Evolutionary conservation across 2,329 filamentous ascomycete genomes (phyloP), one percentile per base, ranked within the genome.

Genomic region (Dactylella cylindrospora): DNA sequence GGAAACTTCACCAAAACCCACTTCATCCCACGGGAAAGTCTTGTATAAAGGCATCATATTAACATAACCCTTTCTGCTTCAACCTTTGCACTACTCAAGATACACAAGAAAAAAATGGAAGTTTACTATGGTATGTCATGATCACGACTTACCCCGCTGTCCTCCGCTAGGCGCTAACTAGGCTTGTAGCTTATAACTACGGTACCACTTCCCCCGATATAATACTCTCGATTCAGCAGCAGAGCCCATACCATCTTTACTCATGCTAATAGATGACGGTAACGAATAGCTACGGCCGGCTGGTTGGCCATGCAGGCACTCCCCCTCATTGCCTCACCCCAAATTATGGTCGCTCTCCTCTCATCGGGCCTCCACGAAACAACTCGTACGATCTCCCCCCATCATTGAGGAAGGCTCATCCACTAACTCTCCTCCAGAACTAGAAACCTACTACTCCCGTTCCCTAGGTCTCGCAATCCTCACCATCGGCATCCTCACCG

Each of bases 371-470:
- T 79, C 31, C 78, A 79, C 61, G 76, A 79, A 66, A 73, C 78
- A 50, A 78, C 78, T 51, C 73, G 79, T 83, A 73, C 64, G 76
- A 66, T 5, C 40, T 32, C 40, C 25, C 32, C 28, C 31, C 17
- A 19, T 32, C 31, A 25, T 15, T 57, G 17, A 35, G 20, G 31
- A 13, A 7, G 19, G n/a, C 3, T 13, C 9, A 29, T 5, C 38
- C 39, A n/a, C n/a, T 6, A n/a, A 23, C 20, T 20, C 23, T 7
- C 38, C 31, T 19, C 43, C 52, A 52, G 83, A 74, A 19, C 76
- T 88, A 25, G 85, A 90, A 72, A 74, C 80, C 52, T 91, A 91
- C 77, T 84, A 90, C 71, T 82, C 82, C 45, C 84, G 86, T 33
- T 81, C 79, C 22, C 78, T 89, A 1, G 87, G 85, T 65, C 75